Percentiles rank a stretch among this genome's conserved stretches.
Conservation (phyloP, 192 early-diverging fungal species). For the Radiomyces spectabilis region DNA sequence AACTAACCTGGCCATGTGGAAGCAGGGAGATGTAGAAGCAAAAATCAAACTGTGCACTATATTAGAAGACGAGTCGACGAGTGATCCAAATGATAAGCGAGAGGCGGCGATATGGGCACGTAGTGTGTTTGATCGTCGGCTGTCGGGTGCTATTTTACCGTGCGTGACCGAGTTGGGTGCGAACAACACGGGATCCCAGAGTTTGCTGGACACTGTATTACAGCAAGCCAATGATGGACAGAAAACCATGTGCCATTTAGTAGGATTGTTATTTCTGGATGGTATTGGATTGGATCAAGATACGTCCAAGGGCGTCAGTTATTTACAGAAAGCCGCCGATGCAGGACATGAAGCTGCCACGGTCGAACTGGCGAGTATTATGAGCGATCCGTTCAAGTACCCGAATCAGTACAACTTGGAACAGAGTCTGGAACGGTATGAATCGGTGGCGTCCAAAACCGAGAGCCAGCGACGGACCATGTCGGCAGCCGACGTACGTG, state of each 20-base stretch:
- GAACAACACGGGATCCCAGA: not conserved
- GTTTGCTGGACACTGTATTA: constrained; percentile 6
- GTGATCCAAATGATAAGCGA: not conserved
- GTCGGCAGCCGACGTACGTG: constrained; percentile 15
- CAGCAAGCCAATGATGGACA: not conserved
- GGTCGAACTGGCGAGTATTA: constrained; percentile 12
- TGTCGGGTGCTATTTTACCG: constrained; percentile 13
- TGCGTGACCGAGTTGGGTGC: constrained; percentile 3
- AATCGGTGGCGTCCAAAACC: constrained; percentile 2
- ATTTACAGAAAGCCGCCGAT: constrained; percentile 6
- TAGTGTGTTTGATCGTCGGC: constrained; percentile 21
- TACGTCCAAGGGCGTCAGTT: not conserved
- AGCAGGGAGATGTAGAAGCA: constrained; percentile 24
- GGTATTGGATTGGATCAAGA: constrained; percentile 13
- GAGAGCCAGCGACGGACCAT: not conserved
- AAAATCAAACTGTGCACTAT: constrained; percentile 18
- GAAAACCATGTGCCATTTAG: constrained; percentile 9
- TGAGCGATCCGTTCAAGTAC: constrained; percentile 19
- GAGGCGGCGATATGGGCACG: constrained; percentile 20
- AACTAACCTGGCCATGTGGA: not conserved
- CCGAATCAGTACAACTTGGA: constrained; percentile 12
- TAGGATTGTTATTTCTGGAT: constrained; percentile 13
- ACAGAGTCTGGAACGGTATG: constrained; percentile 15
- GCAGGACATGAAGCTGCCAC: constrained; percentile 13
- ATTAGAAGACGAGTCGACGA: not conserved